Evolutionary conservation across 805 yeast species (phyloP).

Genomic region (Saturnispora mendoncae): DNA sequence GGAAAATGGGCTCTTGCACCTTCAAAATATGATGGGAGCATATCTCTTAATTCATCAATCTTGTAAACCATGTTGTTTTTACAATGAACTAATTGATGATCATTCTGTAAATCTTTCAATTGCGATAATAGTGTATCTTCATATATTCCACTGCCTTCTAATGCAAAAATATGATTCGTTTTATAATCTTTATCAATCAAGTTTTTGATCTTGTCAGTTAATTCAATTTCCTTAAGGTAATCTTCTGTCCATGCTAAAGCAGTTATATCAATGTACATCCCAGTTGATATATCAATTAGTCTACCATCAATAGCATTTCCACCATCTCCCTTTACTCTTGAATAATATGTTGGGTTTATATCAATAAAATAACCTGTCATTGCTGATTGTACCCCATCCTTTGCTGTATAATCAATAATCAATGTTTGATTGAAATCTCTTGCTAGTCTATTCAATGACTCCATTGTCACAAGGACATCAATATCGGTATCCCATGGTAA

Average conservation of each 20-base stretch:
- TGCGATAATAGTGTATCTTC: slow-evolving; percentile 5
- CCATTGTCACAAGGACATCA: slow-evolving; percentile 52
- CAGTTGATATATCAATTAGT: slow-evolving; percentile 42
- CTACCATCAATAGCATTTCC: slow-evolving; percentile 47
- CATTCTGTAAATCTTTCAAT: slow-evolving; percentile 27
- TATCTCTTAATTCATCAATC: slow-evolving; percentile 41
- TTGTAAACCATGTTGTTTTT: slow-evolving; percentile 49
- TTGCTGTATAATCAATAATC: slow-evolving; percentile 33
- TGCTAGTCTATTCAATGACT: slow-evolving; percentile 36
- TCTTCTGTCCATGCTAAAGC: slow-evolving; percentile 25
- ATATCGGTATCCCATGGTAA: slow-evolving; percentile 57
- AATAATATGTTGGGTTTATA: slow-evolving; percentile 28
- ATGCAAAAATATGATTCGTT: slow-evolving; percentile 17
- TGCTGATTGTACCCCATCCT: slow-evolving; percentile 19
- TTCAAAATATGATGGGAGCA: slow-evolving; percentile 49
- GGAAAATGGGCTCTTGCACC: slow-evolving; percentile 46
- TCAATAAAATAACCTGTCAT: slow-evolving; percentile 28
- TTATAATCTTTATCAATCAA: slow-evolving; percentile 16
- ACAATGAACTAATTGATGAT: slow-evolving; percentile 22
- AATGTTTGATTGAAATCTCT: slow-evolving; percentile 40
- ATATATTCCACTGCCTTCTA: slow-evolving; percentile 40
- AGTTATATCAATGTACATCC: slow-evolving; percentile 38
- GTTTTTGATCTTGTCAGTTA: slow-evolving; percentile 8
- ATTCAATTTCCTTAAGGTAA: slow-evolving; percentile 8
- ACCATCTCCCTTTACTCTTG: slow-evolving; percentile 36